Evolutionary conservation across 2,329 filamentous ascomycete genomes (phyloP), one percentile per base, ranked within the genome.

Genomic region (Ilyonectria destructans): DNA sequence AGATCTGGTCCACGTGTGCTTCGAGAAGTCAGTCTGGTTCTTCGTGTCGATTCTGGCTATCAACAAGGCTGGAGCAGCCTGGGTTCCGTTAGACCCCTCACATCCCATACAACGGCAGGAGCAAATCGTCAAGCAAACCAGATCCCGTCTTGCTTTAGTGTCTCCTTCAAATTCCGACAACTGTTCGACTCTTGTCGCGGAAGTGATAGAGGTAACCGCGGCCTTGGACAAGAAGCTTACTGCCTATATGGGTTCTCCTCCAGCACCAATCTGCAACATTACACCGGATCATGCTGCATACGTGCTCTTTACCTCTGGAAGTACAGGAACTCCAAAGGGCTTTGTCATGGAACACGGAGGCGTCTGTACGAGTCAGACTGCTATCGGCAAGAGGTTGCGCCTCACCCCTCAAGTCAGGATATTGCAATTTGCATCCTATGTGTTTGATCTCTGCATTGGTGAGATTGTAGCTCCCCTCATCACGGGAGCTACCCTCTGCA

Each of bases 291-390:
- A 60, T 52, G 48, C 48, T 17, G 35, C 49, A n/a, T 79, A 77
- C 57, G 63, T 72, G 0, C 29, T 76, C 7, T 78, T 77, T 21
- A 78, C 77, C 0, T 75, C 74, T 2, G 77, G 75, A 5, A 75
- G 68, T 17, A 78, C 76, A 0, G 77, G 74, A 1, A 69, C 60
- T 2, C 73, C 77, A 1, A 78, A 77, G 40, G 76, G 74, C 8
- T 66, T 74, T 10, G 57, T 72, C 1, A 58, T 77, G 29, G 62
- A 70, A 6, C 76, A 77, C 45, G 35, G 67, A 5, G 58, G 61
- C 15, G 58, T 75, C 17, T 65, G 58, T 43, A 61, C 68, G 8
- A 65, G 68, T 29, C 67, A 62, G 33, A 56, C 64, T 3, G 54
- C 69, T 0, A 65, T 71, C 2, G 29, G 48, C 4, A 45, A 68